These are phyloP conservation scores for Quercus agrifolia DNA, from an alignment of 306 rosid genomes.

Conservation along the genomic window DNA sequence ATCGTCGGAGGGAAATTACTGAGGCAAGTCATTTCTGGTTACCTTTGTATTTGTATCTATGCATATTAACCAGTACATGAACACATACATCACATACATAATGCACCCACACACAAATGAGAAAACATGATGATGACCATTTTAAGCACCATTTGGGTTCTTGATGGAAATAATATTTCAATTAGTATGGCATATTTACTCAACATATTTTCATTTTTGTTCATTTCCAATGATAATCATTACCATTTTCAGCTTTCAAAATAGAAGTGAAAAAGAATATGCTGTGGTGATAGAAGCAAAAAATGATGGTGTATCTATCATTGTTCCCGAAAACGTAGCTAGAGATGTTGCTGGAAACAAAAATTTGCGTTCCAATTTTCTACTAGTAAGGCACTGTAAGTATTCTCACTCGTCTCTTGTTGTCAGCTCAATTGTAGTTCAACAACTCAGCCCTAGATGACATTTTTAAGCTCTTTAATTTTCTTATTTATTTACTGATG, in stretches of 20 bases:
- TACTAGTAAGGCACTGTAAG: slow-evolving; percentile 83
- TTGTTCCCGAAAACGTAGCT: slow-evolving; percentile 69
- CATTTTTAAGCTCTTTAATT: neutral
- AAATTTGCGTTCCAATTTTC: slow-evolving; percentile 78
- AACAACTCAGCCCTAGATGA: neutral
- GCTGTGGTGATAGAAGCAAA: slow-evolving; percentile 55
- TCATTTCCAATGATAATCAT: slow-evolving; percentile 15
- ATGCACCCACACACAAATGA: neutral
- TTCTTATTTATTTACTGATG: neutral
- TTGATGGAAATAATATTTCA: neutral
- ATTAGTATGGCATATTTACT: neutral
- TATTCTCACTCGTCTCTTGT: neutral
- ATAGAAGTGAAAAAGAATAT: slow-evolving; percentile 47
- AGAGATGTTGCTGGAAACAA: slow-evolving; percentile 77
- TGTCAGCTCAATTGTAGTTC: slow-evolving; percentile 10
- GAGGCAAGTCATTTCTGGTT: slow-evolving; percentile 47
- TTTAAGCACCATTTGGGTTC: neutral
- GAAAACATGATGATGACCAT: neutral
- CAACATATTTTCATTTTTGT: neutral
- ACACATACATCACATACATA: neutral
- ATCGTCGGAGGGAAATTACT: slow-evolving; percentile 60
- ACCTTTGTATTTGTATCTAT: neutral
- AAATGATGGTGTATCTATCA: slow-evolving; percentile 39
- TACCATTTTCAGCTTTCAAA: slow-evolving; percentile 47
- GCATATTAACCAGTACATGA: neutral